These are phyloP conservation scores for Prototheca stagnorum DNA, from an alignment of 163 green algal species.

Conservation along the genomic window DNA sequence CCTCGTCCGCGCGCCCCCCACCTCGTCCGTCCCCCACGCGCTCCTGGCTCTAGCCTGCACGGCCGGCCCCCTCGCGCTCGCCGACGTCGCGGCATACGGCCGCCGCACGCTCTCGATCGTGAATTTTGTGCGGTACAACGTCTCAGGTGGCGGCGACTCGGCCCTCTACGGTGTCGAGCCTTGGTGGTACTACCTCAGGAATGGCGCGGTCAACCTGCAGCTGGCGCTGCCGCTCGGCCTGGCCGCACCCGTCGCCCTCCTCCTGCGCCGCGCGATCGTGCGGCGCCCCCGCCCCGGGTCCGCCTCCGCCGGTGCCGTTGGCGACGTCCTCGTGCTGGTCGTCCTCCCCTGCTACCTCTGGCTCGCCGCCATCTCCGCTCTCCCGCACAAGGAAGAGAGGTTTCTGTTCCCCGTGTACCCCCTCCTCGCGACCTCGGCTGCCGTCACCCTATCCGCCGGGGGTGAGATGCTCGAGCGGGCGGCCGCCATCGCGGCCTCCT, in stretches of 20 bases:
- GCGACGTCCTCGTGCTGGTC: conserved; percentile 9
- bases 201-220: conserved; percentile 55
- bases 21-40: conserved; percentile 1
- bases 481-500: too few relatives aligned
- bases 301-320: background rate
- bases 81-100: conserved; percentile 57
- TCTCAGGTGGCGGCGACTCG: conserved; percentile 58
- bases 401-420: conserved; percentile 79
- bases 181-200: conserved; percentile 57
- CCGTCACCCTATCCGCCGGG: too few relatives aligned
- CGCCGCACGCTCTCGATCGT: conserved; percentile 42
- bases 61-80: conserved; percentile 12
- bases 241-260: conserved; percentile 19
- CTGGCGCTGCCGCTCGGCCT: conserved; percentile 38
- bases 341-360: conserved; percentile 47
- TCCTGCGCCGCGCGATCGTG: conserved; percentile 1
- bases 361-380: conserved; percentile 43
- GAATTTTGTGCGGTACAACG: conserved; percentile 76
- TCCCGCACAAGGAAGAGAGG: conserved; percentile 87
- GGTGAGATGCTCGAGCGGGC: too few relatives aligned
- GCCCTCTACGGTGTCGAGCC: conserved; percentile 68
- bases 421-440: too few relatives aligned
- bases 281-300: background rate
- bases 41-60: conserved; percentile 10
- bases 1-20: conserved; percentile 19